Percentiles rank a stretch among this genome's conserved stretches.
These are phyloP conservation scores for Saccharomyces pastorianus DNA, from an alignment of 1,139 yeast species.

Conservation along the genomic window DNA sequence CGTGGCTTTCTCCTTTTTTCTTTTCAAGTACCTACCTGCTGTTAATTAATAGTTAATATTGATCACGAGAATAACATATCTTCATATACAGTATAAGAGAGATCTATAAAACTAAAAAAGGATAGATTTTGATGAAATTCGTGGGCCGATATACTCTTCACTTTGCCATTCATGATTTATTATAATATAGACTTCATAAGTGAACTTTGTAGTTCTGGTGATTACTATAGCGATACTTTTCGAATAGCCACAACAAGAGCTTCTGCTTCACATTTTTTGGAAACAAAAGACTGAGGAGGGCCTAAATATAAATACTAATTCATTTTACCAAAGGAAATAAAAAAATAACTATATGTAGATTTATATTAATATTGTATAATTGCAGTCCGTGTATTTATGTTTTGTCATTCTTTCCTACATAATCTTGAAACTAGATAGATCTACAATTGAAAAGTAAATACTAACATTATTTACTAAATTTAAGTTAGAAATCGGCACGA, in stretches of 20 bases:
- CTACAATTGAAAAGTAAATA: not conserved
- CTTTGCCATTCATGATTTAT: not conserved
- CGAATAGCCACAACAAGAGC: not conserved
- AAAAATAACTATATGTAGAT: too few relatives aligned
- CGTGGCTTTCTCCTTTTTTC: too few relatives aligned
- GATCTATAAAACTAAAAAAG: too few relatives aligned
- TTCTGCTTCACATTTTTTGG: not conserved
- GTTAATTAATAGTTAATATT: too few relatives aligned
- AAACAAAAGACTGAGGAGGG: not conserved
- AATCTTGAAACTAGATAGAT: not conserved
- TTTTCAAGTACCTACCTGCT: too few relatives aligned
- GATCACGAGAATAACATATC: too few relatives aligned
- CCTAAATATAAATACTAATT: not conserved
- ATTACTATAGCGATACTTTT: too few relatives aligned
- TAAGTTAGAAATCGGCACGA: not conserved
- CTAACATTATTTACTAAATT: too few relatives aligned
- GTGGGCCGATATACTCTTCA: not conserved
- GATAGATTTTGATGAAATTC: too few relatives aligned
- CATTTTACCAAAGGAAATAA: too few relatives aligned
- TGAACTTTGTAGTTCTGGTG: not conserved
- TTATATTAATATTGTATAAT: too few relatives aligned
- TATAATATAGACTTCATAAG: not conserved
- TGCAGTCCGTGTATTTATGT: not conserved
- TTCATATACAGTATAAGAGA: too few relatives aligned
- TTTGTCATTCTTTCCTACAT: not conserved